Evolutionary conservation across 2,329 filamentous ascomycete genomes (phyloP).

Genomic region (Alternaria brassicae): DNA sequence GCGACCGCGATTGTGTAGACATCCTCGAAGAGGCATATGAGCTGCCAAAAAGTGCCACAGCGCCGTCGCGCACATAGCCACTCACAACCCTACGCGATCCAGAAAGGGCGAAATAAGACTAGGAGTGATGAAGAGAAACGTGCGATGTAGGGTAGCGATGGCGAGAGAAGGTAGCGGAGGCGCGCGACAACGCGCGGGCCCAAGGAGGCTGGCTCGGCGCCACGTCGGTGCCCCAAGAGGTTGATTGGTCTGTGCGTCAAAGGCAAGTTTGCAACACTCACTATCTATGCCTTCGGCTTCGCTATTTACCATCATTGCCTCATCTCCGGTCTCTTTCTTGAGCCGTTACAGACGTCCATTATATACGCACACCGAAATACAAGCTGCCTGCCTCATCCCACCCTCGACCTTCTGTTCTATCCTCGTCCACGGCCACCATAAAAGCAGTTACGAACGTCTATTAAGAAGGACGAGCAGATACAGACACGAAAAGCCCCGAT

Average conservation of each 20-base stretch:
- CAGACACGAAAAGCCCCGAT: background rate
- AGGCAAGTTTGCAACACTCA: too few relatives aligned
- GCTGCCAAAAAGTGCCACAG: too few relatives aligned
- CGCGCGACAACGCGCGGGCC: background rate
- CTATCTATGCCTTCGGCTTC: too few relatives aligned
- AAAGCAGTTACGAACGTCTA: background rate
- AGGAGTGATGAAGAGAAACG: background rate
- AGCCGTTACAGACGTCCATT: too few relatives aligned
- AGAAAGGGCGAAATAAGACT: background rate
- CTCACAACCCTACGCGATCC: background rate
- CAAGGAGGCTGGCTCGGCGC: background rate
- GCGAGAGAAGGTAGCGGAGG: background rate
- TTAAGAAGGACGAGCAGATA: background rate
- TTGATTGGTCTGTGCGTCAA: too few relatives aligned
- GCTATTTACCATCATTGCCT: too few relatives aligned
- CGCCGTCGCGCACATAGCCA: conserved; percentile 5
- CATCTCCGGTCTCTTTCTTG: too few relatives aligned
- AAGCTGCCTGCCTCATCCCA: background rate
- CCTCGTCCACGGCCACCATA: background rate
- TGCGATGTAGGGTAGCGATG: background rate
- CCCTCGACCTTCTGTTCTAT: background rate
- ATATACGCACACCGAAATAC: background rate
- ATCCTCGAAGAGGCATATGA: too few relatives aligned
- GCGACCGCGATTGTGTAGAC: too few relatives aligned
- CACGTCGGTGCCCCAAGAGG: too few relatives aligned